phyloP scores from a whole-genome alignment of 495 filamentous ascomycete genomes.

The Daldinia decipiens region DNA sequence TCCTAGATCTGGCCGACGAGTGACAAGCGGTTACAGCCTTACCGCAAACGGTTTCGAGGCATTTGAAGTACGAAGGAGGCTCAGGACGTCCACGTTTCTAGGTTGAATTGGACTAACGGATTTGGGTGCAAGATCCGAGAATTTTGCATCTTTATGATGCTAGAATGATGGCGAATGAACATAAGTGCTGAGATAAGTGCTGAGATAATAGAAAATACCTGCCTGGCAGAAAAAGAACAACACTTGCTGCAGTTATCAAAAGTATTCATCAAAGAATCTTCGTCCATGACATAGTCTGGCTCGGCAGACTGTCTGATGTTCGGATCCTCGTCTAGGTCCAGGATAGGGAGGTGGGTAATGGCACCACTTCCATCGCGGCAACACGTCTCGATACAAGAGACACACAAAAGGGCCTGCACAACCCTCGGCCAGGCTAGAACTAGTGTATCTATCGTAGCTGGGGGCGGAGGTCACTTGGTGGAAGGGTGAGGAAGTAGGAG shows the following conservation, averaged over 20 bases:
- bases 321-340: constrained; percentile 37
- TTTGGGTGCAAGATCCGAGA: not conserved
- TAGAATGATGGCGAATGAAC: not conserved
- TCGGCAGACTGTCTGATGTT: constrained; percentile 42
- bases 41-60: constrained; percentile 31
- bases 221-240: not conserved
- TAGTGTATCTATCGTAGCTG: constrained; percentile 42
- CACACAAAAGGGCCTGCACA: constrained; percentile 23
- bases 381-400: constrained; percentile 30
- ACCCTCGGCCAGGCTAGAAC: constrained; percentile 16
- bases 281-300: not conserved
- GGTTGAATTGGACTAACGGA: constrained; percentile 1
- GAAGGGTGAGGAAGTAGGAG: not conserved
- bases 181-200: no score
- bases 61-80: constrained; percentile 18
- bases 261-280: constrained; percentile 1
- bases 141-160: not conserved
- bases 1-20: constrained; percentile 31
- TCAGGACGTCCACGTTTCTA: constrained; percentile 6
- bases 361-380: constrained; percentile 45
- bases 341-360: constrained; percentile 52
- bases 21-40: constrained; percentile 40
- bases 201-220: not conserved
- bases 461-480: constrained; percentile 48
- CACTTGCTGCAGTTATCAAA: constrained; percentile 9